Percentiles rank a stretch among this genome's conserved stretches.
phyloP scores from a whole-genome alignment of 225 moss, liverwort and hornwort species.

The Ulota crispa region DNA sequence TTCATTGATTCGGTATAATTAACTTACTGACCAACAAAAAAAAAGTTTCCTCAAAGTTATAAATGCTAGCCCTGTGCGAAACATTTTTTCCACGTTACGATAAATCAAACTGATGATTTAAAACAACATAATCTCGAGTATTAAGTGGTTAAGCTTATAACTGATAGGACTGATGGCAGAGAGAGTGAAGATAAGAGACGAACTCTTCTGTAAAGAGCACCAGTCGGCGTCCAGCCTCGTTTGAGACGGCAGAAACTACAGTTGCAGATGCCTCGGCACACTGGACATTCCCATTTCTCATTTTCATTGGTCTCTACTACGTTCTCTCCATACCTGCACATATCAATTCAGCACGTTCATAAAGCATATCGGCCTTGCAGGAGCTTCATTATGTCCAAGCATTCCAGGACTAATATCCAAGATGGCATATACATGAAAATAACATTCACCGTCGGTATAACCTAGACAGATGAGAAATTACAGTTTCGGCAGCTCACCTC shows the following conservation, averaged over 20 bases:
- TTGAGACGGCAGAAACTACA: slow-evolving; percentile 88
- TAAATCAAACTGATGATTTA: no score
- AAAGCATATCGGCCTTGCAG: neutral
- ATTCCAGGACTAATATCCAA: neutral
- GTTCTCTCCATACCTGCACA: slow-evolving; percentile 84
- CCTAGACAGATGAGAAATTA: neutral
- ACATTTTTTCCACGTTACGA: no score
- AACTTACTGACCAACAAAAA: no score
- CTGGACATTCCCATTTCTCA: slow-evolving; percentile 75
- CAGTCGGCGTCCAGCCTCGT: slow-evolving; percentile 87
- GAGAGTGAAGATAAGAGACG: slow-evolving; percentile 6
- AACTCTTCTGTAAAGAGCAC: slow-evolving; percentile 68
- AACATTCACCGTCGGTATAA: neutral
- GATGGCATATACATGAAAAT: neutral
- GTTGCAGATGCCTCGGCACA: slow-evolving; percentile 88
- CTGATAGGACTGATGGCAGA: neutral
- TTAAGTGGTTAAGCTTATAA: no score
- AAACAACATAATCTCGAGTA: no score
- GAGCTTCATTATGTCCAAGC: neutral
- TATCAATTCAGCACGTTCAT: neutral
- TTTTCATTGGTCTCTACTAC: slow-evolving; percentile 67
- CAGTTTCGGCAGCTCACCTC: slow-evolving; percentile 50
- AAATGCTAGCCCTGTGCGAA: no score
- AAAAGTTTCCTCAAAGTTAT: no score
- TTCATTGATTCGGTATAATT: no score